phyloP scores from a whole-genome alignment of 768 basidiomycete genomes.

The Tricholoma sp. region DNA sequence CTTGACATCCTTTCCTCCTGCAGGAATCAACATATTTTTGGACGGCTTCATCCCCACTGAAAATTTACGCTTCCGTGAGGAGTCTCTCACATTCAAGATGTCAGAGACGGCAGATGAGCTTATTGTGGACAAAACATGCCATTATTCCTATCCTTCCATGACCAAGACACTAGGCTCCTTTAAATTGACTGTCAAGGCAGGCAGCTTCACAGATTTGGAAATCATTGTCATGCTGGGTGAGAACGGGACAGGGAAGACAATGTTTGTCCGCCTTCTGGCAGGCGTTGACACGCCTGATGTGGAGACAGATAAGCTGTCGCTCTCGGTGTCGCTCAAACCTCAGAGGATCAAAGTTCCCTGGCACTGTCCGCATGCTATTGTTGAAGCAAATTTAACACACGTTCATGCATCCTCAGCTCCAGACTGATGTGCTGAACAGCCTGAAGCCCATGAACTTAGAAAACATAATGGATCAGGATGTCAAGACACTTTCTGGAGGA shows the following conservation, averaged over 20 bases:
- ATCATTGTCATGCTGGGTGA: constrained; percentile 99
- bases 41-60: constrained; percentile 99
- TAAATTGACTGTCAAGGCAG: constrained; percentile 89
- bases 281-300: constrained; percentile 85
- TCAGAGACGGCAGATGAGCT: constrained; percentile 93
- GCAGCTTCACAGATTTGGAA: constrained; percentile 97
- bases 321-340: constrained; percentile 93
- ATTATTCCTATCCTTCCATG: constrained; percentile 93
- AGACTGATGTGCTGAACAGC: constrained; percentile 92
- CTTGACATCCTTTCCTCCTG: constrained; percentile 1
- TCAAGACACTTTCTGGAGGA: constrained; percentile 97
- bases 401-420: constrained; percentile 99
- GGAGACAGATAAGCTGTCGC: constrained; percentile 74
- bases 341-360: constrained; percentile 98
- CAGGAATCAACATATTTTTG: constrained; percentile 99
- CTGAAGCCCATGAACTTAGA: constrained; percentile 98
- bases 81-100: constrained; percentile 96
- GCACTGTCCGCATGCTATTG: constrained; percentile 92
- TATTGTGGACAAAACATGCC: constrained; percentile 78
- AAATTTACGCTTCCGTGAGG: constrained; percentile 96
- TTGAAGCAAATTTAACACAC: constrained; percentile 91
- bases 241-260: constrained; percentile 99
- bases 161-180: constrained; percentile 93
- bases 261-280: constrained; percentile 91
- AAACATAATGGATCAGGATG: constrained; percentile 94